Base-by-base conservation (phyloP, 805 yeast species). In the Barnettozyma pratensis region DNA sequence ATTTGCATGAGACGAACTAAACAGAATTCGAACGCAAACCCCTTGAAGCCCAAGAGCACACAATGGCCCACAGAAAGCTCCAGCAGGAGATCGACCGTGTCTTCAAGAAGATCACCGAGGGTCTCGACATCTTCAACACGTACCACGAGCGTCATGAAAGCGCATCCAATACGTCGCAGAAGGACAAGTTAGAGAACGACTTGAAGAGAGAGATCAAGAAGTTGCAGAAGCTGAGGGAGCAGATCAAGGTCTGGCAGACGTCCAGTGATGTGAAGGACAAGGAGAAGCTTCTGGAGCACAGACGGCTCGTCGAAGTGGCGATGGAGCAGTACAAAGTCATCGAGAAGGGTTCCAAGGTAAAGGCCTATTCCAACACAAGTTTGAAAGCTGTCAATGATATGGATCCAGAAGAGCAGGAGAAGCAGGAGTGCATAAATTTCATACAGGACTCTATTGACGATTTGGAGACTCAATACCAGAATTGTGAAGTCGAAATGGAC, bases 261-360 rank as follows among this genome's bases (percentile, higher is more conserved):
- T 87, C 90, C 54, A 85, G 81, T 59, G 95, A 91, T 54, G 88
- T 91, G 45, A 90, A 95, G 65, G 96, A 92, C 59, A 94, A 88
- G 62, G 87, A 85, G 57, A 76, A 83, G 29, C 73, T 88, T 51
- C 73, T 84, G 52, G 96, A 90, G 57, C 85, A 90, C 61, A 74
- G 94, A 50, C 72, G 79, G 57, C 64, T 80, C 45, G 85, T 86
- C 49, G 85, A 79, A 60, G 71, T 71, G 46, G 94, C 94, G 54
- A 92, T 92, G 99, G 99, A 92, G 67, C 80, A 89, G 62, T 94
- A 92, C 69, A 94, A 94, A 66, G 91, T 88, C 48, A 87, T 92
- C 56, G 99, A 92, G 65, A 87, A 91, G 66, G 82, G 85, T 48
- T 84, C 89, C 74, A 92, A 92, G 67, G 87, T 94, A 43, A 92